Evolutionary conservation across 495 filamentous ascomycete species (phyloP), one percentile per base, ranked within the genome.

Genomic region (Xylaria grammica): DNA sequence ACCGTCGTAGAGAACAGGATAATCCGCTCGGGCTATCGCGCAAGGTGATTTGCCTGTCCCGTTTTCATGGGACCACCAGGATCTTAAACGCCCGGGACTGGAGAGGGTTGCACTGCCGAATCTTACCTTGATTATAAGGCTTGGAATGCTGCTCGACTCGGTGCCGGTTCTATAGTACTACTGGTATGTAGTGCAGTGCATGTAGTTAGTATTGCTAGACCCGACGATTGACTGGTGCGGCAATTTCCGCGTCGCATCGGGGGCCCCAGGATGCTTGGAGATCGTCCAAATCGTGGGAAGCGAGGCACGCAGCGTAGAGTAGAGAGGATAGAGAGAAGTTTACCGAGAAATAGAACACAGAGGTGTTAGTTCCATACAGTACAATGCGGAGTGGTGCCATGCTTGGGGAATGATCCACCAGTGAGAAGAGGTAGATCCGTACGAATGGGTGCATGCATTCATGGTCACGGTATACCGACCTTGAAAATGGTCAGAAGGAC

Each of bases 91-190:
- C 44, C 44, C 57, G 30, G 55, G 57, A 60, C 20, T 42, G 27
- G 19, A 60, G 19, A 17, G 30, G 30, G 45, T 51, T 60, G 45
- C 58, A 60, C 44, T 24, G 58, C 58, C 45, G 45, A 60, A 60
- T 40, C 45, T 60, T 51, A 34, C 58, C 58, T 59, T 59, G 54
- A 40, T 44, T 48, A 40, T 60, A 60, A 34, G 17, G 45, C 30
- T 45, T 49, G 38, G 58, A 24, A 52, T 42, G 46, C 59, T 50
- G 46, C 59, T 52, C 49, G 59, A 52, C 46, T 51, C 59, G 59
- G 59, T 11, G 59, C 48, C 52, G 59, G 36, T 46, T 5, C 20
- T 32, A 42, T 15, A 42, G 40, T 42, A 42, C 7, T 42, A n/a
- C n/a, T n/a, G n/a, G n/a, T n/a, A n/a, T n/a, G n/a, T n/a, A n/a